A percentile compares a stretch with the other conserved stretches of the same genome.
phyloP scores from a whole-genome alignment of 352 stramenopile genomes.

The Globisporangium okanoganense region DNA sequence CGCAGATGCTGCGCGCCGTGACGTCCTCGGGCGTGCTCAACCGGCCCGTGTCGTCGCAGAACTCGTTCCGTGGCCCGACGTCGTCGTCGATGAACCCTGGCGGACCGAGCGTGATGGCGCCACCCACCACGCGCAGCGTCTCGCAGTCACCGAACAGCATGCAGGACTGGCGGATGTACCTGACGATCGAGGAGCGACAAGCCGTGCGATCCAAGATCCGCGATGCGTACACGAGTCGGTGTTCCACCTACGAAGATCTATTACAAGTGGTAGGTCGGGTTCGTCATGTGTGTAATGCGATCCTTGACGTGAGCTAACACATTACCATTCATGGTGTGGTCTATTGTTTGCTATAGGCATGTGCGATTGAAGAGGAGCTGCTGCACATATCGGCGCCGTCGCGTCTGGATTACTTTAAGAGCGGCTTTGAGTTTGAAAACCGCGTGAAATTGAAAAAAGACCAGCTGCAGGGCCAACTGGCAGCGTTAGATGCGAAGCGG shows the following conservation, averaged over 20 bases:
- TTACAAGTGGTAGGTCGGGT: conserved; percentile 71
- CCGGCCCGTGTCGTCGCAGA: conserved; percentile 31
- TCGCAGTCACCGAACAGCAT: conserved; percentile 58
- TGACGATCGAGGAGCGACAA: conserved; percentile 89
- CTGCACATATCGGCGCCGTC: conserved; percentile 87
- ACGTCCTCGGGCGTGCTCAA: conserved; percentile 83
- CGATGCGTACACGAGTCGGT: conserved; percentile 83
- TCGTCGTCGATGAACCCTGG: conserved; percentile 12
- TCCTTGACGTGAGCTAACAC: background rate
- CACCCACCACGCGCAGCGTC: conserved; percentile 44
- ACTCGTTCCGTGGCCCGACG: conserved; percentile 23
- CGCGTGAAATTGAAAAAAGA: conserved; percentile 89
- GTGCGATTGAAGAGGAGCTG: conserved; percentile 86
- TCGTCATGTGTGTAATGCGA: conserved; percentile 3
- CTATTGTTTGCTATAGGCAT: conserved; percentile 64
- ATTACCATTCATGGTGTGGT: background rate
- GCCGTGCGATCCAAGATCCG: conserved; percentile 85
- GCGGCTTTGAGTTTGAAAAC: conserved; percentile 89
- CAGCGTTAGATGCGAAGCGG: conserved; percentile 75
- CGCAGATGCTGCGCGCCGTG: conserved; percentile 81
- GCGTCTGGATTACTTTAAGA: conserved; percentile 89
- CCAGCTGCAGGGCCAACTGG: conserved; percentile 81
- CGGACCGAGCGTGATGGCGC: conserved; percentile 19
- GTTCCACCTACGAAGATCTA: conserved; percentile 83
- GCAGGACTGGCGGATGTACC: conserved; percentile 88